These are phyloP conservation scores for Ampelomyces quisqualis DNA, from an alignment of 2,329 filamentous ascomycete genomes.

Conservation along the genomic window DNA sequence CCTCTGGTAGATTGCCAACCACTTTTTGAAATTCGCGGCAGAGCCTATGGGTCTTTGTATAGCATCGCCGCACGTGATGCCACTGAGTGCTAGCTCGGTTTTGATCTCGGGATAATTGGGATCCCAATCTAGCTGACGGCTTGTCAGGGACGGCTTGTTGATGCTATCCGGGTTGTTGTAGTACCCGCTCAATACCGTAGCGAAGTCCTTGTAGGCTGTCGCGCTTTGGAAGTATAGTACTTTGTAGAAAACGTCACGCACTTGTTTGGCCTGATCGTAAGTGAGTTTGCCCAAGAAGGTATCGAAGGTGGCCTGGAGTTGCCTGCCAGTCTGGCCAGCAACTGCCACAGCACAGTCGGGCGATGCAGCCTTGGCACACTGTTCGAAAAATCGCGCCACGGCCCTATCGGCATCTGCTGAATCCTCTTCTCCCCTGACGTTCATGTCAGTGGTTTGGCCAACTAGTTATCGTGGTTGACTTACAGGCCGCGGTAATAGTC, in stretches of 20 bases:
- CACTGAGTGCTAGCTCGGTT: neutral
- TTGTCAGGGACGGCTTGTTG: neutral
- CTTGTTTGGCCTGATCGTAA: neutral
- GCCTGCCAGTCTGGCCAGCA: neutral
- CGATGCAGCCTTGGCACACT: slow-evolving; percentile 53
- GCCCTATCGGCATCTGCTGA: slow-evolving; percentile 2
- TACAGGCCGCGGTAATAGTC: slow-evolving; percentile 11
- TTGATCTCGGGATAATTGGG: neutral
- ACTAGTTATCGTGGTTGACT: neutral
- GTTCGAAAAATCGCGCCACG: slow-evolving; percentile 53
- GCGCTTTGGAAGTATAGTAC: neutral
- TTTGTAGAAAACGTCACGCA: neutral
- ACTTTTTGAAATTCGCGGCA: slow-evolving; percentile 2
- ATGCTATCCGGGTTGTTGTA: neutral
- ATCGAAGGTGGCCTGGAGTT: slow-evolving; percentile 2
- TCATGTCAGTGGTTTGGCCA: neutral
- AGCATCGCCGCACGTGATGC: slow-evolving; percentile 4
- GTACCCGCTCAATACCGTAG: neutral
- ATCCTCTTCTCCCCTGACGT: slow-evolving; percentile 3
- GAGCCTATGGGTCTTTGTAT: slow-evolving; percentile 1
- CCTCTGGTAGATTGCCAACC: neutral
- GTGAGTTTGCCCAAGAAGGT: slow-evolving; percentile 1
- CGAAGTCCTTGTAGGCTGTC: neutral
- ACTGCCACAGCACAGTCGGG: slow-evolving; percentile 7
- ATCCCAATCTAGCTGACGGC: neutral